A percentile compares a stretch with the other conserved stretches of the same genome.
phyloP scores from a whole-genome alignment of 2,329 filamentous ascomycete genomes.

The Fusarium albidum region DNA sequence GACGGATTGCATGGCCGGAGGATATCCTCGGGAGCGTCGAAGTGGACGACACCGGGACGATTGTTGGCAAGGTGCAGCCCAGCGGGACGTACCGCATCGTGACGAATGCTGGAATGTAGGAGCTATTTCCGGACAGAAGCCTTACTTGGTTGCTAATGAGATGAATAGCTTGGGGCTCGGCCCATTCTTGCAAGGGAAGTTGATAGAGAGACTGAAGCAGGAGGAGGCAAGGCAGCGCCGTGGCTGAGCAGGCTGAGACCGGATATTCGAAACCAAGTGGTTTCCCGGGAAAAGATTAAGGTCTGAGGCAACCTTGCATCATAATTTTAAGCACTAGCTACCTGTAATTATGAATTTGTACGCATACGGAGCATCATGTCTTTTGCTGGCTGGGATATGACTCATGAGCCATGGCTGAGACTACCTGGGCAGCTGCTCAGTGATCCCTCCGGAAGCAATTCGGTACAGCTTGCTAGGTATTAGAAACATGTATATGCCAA shows the following conservation, averaged over 20 bases:
- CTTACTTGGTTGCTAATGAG: slow-evolving; percentile 28
- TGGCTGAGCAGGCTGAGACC: slow-evolving; percentile 36
- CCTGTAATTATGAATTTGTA: too few species aligned
- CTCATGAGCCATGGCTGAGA: too few species aligned
- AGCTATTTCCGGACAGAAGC: slow-evolving; percentile 29
- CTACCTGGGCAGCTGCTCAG: too few species aligned
- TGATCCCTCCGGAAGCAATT: too few species aligned
- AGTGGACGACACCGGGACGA: slow-evolving; percentile 64
- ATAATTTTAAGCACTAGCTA: too few species aligned
- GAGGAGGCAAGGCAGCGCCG: slow-evolving; percentile 54
- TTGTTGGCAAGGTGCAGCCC: slow-evolving; percentile 65
- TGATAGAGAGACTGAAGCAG: slow-evolving; percentile 60
- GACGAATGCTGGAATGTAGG: slow-evolving; percentile 74
- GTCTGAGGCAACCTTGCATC: too few species aligned
- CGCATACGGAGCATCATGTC: too few species aligned
- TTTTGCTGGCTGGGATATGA: too few species aligned
- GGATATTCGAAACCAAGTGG: too few species aligned
- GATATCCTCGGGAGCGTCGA: slow-evolving; percentile 75
- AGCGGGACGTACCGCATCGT: slow-evolving; percentile 71
- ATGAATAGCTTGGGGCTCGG: slow-evolving; percentile 42
- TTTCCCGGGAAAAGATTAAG: too few species aligned
- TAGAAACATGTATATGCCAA: too few species aligned
- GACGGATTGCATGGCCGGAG: slow-evolving; percentile 73
- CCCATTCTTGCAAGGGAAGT: slow-evolving; percentile 60
- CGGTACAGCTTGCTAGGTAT: too few species aligned